Evolutionary conservation across 2,329 filamentous ascomycete species (phyloP).

Genomic region (Aphanocladium album): DNA sequence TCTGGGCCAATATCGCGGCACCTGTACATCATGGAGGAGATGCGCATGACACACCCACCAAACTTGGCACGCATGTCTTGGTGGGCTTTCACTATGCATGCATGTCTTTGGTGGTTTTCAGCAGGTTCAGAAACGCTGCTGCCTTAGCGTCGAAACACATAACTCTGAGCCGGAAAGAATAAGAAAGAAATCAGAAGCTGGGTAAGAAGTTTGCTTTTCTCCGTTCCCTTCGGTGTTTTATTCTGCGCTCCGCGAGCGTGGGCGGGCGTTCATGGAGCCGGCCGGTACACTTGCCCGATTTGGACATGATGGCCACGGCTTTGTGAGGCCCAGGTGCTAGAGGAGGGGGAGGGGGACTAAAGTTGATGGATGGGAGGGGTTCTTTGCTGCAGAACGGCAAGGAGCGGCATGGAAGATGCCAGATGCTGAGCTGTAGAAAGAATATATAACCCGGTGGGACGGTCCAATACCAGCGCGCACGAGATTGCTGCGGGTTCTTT

Average conservation of each 20-base stretch:
- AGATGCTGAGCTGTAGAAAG: neutral
- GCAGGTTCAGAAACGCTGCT: neutral
- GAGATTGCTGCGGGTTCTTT: slow-evolving; percentile 2
- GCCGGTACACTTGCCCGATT: slow-evolving; percentile 12
- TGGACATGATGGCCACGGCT: neutral
- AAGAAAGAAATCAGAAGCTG: neutral
- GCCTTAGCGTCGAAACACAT: neutral
- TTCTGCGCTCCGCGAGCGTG: neutral
- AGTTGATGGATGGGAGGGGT: neutral
- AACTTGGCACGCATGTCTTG: slow-evolving; percentile 2
- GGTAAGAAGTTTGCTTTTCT: neutral
- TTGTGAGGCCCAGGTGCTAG: neutral
- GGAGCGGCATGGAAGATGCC: neutral
- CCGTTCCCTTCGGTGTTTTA: neutral
- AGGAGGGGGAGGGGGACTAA: neutral
- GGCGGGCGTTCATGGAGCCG: neutral
- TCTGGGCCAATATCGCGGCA: neutral
- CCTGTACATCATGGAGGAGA: neutral
- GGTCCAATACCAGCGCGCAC: neutral
- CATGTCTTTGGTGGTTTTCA: neutral
- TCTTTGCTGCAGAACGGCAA: neutral
- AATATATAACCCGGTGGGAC: neutral
- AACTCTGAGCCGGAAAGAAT: neutral
- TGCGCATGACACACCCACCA: slow-evolving; percentile 8
- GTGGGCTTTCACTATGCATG: neutral